phyloP scores from a whole-genome alignment of 495 filamentous ascomycete species.

The Ascobolus immersus region DNA sequence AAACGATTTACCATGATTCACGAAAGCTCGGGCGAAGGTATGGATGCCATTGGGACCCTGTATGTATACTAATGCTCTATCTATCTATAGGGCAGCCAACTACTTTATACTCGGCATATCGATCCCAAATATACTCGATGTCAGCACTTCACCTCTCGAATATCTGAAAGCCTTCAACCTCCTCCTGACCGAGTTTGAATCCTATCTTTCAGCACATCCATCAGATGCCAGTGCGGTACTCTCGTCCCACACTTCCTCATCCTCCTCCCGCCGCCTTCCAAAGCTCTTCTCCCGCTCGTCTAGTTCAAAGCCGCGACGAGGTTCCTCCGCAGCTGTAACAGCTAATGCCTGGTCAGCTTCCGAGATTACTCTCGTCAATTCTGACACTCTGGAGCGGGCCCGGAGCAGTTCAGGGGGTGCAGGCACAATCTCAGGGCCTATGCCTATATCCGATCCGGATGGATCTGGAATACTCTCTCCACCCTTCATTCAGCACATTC shows the following conservation, averaged over 20 bases:
- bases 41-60: not conserved
- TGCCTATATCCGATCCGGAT: constrained; percentile 22
- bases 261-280: constrained; percentile 9
- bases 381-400: constrained; percentile 9
- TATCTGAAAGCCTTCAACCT: constrained; percentile 71
- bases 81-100: constrained; percentile 38
- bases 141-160: constrained; percentile 53
- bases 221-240: no score
- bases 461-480: constrained; percentile 12
- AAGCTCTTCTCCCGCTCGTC: constrained; percentile 14
- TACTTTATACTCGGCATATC: constrained; percentile 83
- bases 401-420: constrained; percentile 9
- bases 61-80: constrained; percentile 1
- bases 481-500: constrained; percentile 2
- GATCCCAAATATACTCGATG: constrained; percentile 64
- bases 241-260: not conserved
- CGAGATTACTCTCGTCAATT: constrained; percentile 5
- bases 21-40: constrained; percentile 50
- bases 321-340: constrained; percentile 12
- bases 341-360: no score
- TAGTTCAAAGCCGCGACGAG: constrained; percentile 11
- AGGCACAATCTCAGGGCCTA: constrained; percentile 18
- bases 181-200: constrained; percentile 73
- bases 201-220: constrained; percentile 44
- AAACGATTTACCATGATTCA: constrained; percentile 61